Percentiles rank a stretch among this genome's conserved stretches.
Evolutionary conservation across 2,329 filamentous ascomycete species (phyloP).

Genomic region (Pseudopyrenochaeta lycopersici): DNA sequence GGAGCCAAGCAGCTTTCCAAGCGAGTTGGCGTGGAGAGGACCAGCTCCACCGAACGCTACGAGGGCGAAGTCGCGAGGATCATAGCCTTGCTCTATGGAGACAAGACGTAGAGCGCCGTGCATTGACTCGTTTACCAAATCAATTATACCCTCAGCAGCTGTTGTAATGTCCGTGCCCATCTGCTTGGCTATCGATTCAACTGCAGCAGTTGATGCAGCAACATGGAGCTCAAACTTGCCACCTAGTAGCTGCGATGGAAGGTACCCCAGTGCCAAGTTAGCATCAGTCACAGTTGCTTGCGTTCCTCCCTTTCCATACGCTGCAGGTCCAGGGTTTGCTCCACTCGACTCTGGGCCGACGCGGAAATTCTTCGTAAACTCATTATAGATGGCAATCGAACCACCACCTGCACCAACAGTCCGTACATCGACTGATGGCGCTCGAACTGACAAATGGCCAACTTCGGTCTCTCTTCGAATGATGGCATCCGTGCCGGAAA

Average conservation of each 20-base stretch:
- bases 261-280: constrained; percentile 58
- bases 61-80: constrained; percentile 61
- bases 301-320: constrained; percentile 58
- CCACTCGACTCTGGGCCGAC: constrained; percentile 62
- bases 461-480: constrained; percentile 59
- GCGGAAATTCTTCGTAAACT: constrained; percentile 58
- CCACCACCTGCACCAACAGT: constrained; percentile 62
- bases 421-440: constrained; percentile 59
- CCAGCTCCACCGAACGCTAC: constrained; percentile 63
- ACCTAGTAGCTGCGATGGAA: constrained; percentile 57
- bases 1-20: constrained; percentile 59
- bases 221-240: constrained; percentile 58
- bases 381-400: constrained; percentile 59
- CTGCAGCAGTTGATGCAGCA: constrained; percentile 52
- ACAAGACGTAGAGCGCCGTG: constrained; percentile 61
- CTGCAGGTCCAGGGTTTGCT: constrained; percentile 59
- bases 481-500: constrained; percentile 54
- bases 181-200: constrained; percentile 55
- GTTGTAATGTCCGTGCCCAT: constrained; percentile 56
- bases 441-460: constrained; percentile 55
- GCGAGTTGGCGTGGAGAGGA: constrained; percentile 61
- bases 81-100: constrained; percentile 62
- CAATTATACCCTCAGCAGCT: constrained; percentile 60
- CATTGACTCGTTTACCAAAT: constrained; percentile 62
- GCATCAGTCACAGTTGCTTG: constrained; percentile 61